Evolutionary conservation across 2,329 filamentous ascomycete genomes (phyloP).

Genomic region (Cladophialophora immunda): DNA sequence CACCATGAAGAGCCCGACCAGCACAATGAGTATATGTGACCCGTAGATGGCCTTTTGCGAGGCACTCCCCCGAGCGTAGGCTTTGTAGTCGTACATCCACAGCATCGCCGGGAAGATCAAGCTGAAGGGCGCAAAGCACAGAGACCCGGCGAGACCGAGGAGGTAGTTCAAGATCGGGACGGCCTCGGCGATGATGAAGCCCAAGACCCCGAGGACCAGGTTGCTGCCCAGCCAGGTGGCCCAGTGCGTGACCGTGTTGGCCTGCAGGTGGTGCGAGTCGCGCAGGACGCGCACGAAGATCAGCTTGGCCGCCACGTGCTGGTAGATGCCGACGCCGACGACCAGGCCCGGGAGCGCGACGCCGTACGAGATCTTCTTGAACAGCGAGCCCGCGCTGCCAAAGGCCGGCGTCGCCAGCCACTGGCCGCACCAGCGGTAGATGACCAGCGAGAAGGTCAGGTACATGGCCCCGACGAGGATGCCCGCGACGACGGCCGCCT

Average conservation of each 20-base stretch:
- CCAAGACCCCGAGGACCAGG: constrained; percentile 36
- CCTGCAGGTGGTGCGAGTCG: constrained; percentile 60
- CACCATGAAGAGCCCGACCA: constrained; percentile 58
- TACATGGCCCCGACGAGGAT: constrained; percentile 48
- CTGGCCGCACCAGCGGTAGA: constrained; percentile 59
- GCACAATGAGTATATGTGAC: constrained; percentile 54
- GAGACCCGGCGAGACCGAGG: constrained; percentile 59
- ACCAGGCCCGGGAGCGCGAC: constrained; percentile 48
- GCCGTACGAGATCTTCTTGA: constrained; percentile 59
- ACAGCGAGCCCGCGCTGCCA: constrained; percentile 53
- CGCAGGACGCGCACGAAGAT: constrained; percentile 65
- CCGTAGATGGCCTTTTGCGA: constrained; percentile 50
- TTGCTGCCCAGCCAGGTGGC: constrained; percentile 59
- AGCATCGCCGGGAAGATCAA: constrained; percentile 59
- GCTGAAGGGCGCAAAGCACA: constrained; percentile 62
- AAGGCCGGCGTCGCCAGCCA: constrained; percentile 59
- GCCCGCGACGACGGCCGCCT: constrained; percentile 47
- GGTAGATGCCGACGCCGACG: constrained; percentile 40
- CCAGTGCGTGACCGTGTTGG: constrained; percentile 63
- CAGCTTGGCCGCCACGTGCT: constrained; percentile 61
- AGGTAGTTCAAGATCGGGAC: constrained; percentile 66
- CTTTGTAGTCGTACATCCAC: constrained; percentile 58
- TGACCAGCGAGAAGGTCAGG: constrained; percentile 50
- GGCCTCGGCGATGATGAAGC: constrained; percentile 60
- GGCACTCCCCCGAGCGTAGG: constrained; percentile 49